Conservation (phyloP, 2,329 filamentous ascomycete genomes). For the Pleoardoris graminearum region DNA sequence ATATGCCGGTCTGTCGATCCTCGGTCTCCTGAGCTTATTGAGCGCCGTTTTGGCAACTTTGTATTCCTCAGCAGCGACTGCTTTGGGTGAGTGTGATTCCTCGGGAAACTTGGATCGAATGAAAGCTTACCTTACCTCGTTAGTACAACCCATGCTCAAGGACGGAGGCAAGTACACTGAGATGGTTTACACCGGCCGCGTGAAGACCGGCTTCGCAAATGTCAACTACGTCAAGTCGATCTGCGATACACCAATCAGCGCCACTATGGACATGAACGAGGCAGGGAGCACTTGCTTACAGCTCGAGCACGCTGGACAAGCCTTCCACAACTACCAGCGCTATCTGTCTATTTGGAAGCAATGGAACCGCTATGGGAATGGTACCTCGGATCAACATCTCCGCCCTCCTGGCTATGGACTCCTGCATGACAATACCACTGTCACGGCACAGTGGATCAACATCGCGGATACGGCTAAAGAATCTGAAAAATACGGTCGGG, state of each 20-base stretch:
- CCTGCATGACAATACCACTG: conserved; percentile 72
- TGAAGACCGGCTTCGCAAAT: conserved; percentile 68
- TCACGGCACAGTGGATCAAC: conserved; percentile 71
- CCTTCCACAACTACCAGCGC: conserved; percentile 69
- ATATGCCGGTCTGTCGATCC: conserved; percentile 64
- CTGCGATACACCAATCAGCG: conserved; percentile 65
- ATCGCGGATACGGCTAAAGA: conserved; percentile 57
- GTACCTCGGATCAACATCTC: conserved; percentile 46
- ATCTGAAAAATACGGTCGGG: conserved; percentile 56
- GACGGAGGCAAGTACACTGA: conserved; percentile 57
- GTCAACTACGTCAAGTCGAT: conserved; percentile 55
- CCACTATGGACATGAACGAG: conserved; percentile 44
- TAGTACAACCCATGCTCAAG: conserved; percentile 70
- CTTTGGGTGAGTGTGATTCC: conserved; percentile 53
- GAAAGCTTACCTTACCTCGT: background rate
- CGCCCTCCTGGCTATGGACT: conserved; percentile 66
- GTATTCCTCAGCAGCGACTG: conserved; percentile 76
- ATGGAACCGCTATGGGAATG: conserved; percentile 51
- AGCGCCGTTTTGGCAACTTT: conserved; percentile 69
- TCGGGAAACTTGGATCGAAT: too few species aligned
- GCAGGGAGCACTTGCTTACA: conserved; percentile 64
- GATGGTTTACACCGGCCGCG: conserved; percentile 57
- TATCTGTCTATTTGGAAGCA: conserved; percentile 62
- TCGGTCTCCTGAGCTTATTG: conserved; percentile 66
- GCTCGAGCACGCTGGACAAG: conserved; percentile 69